Evolutionary conservation across 805 yeast genomes (phyloP).

Genomic region (Saccharomyces mikatae): DNA sequence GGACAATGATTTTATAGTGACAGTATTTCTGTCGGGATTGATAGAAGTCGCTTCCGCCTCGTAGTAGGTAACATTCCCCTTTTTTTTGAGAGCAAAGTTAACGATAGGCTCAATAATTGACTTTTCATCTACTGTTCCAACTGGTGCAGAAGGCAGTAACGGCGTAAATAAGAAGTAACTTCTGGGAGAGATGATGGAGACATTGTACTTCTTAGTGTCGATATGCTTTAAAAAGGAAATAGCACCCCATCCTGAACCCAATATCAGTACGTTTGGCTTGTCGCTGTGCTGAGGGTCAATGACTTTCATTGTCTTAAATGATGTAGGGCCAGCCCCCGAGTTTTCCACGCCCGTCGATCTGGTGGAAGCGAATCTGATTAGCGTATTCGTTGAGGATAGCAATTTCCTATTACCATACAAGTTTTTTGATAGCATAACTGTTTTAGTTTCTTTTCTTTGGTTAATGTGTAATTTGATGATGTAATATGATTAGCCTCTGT

Average conservation of each 20-base stretch:
- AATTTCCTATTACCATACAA: background rate
- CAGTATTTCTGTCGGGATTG: constrained; percentile 64
- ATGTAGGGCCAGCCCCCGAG: constrained; percentile 29
- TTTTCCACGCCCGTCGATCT: constrained; percentile 3
- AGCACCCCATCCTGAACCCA: constrained; percentile 94
- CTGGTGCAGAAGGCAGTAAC: constrained; percentile 83
- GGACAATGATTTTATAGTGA: constrained; percentile 47
- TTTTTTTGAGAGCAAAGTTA: constrained; percentile 68
- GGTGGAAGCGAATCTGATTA: constrained; percentile 8
- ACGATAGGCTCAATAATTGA: constrained; percentile 93
- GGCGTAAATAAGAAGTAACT: constrained; percentile 93
- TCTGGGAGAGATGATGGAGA: constrained; percentile 84
- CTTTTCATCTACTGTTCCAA: constrained; percentile 83
- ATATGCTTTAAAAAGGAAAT: constrained; percentile 75
- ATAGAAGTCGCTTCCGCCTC: constrained; percentile 87
- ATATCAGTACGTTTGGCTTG: constrained; percentile 47
- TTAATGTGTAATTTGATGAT: background rate
- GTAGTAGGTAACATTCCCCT: constrained; percentile 71
- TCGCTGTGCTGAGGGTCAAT: constrained; percentile 27
- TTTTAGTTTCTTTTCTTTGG: background rate
- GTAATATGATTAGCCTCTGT: background rate
- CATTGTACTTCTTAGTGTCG: constrained; percentile 83
- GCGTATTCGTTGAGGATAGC: constrained; percentile 9
- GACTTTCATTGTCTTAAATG: constrained; percentile 34
- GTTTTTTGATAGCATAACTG: background rate